Evolutionary conservation across 2,329 filamentous ascomycete genomes (phyloP).

Genomic region (Raffaelea arxii): DNA sequence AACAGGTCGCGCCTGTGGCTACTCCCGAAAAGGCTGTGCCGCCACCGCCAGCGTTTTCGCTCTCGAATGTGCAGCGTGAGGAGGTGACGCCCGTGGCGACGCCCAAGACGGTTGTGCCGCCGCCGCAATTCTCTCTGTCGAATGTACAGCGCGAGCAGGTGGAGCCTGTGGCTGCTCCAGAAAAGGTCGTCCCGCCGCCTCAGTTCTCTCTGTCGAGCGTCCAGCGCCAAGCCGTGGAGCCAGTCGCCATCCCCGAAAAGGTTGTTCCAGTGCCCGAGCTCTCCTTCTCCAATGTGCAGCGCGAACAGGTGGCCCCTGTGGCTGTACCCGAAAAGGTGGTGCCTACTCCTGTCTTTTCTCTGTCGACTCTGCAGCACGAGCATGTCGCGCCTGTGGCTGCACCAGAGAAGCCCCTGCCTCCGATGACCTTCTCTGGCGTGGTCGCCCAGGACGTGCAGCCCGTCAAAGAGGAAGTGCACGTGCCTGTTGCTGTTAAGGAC

Average conservation of each 20-base stretch:
- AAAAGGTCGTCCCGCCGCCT: constrained; percentile 8
- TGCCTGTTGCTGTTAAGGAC: background rate
- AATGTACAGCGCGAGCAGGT: constrained; percentile 23
- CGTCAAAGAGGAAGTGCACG: background rate
- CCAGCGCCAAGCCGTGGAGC: constrained; percentile 14
- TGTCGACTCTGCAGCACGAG: constrained; percentile 27
- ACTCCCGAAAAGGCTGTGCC: too few species aligned
- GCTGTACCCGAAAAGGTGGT: too few species aligned
- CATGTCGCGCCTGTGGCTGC: constrained; percentile 17
- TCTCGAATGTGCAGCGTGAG: constrained; percentile 22
- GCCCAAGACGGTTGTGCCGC: constrained; percentile 13
- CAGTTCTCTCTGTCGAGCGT: constrained; percentile 24
- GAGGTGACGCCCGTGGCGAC: constrained; percentile 16
- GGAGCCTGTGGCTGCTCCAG: constrained; percentile 16
- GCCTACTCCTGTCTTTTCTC: too few species aligned
- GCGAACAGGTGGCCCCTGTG: background rate
- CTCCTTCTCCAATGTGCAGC: too few species aligned
- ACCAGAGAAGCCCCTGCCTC: constrained; percentile 10
- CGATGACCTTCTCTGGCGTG: constrained; percentile 7
- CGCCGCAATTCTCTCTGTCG: constrained; percentile 26
- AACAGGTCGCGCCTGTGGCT: too few species aligned
- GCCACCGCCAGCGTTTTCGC: too few species aligned
- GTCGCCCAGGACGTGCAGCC: constrained; percentile 7
- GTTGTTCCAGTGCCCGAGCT: too few species aligned
- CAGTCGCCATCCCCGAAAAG: constrained; percentile 14